These are phyloP conservation scores for Aspergillus sparsus DNA, from an alignment of 495 filamentous ascomycete species.

Conservation along the genomic window DNA sequence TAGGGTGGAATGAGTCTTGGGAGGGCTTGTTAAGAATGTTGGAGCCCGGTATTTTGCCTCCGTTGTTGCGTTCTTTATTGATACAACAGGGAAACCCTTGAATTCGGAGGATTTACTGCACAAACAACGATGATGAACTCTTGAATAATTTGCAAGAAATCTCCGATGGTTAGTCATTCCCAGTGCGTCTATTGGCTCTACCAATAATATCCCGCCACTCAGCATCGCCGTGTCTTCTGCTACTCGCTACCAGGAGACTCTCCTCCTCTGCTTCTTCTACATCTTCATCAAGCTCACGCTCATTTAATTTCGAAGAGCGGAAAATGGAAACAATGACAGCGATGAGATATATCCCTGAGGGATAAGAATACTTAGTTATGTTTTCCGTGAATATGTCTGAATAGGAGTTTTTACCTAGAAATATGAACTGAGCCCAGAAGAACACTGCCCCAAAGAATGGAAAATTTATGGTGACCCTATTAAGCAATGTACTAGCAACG, in stretches of 20 bases:
- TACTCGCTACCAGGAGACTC: slow-evolving; percentile 78
- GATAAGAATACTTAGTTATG: neutral
- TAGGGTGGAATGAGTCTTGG: neutral
- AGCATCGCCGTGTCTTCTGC: slow-evolving; percentile 75
- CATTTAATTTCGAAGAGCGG: slow-evolving; percentile 73
- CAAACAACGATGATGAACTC: neutral
- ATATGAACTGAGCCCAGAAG: slow-evolving; percentile 95
- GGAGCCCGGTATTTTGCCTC: neutral
- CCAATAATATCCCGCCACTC: slow-evolving; percentile 86
- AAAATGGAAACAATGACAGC: slow-evolving; percentile 75
- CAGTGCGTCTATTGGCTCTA: slow-evolving; percentile 31
- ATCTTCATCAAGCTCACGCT: slow-evolving; percentile 79
- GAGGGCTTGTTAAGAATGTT: neutral
- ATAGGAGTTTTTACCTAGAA: slow-evolving; percentile 59
- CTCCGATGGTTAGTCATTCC: neutral
- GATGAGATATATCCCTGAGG: slow-evolving; percentile 67
- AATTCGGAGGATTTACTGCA: neutral
- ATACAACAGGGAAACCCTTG: no score
- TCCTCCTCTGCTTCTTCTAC: slow-evolving; percentile 95
- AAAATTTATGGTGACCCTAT: slow-evolving; percentile 91
- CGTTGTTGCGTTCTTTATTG: no score
- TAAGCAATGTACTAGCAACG: slow-evolving; percentile 87
- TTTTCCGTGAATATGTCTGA: neutral
- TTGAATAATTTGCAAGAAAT: neutral
- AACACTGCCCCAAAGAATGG: slow-evolving; percentile 91